Evolutionary conservation across 495 filamentous ascomycete genomes (phyloP).

Genomic region (Eremomyces bilateralis): DNA sequence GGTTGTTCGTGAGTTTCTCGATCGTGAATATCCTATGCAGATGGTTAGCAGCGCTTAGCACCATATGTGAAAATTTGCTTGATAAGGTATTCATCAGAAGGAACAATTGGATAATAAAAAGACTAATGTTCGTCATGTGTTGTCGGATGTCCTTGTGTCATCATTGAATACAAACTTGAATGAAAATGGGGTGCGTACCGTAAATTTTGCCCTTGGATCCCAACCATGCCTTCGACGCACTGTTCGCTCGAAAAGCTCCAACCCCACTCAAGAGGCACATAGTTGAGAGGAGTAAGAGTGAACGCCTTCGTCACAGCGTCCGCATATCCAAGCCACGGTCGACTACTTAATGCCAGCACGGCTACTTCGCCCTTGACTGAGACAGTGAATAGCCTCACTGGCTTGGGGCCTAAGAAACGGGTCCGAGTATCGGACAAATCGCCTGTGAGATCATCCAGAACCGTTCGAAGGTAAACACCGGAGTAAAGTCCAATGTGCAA

Average conservation of each 20-base stretch:
- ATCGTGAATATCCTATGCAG: constrained; percentile 68
- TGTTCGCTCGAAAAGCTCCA: constrained; percentile 93
- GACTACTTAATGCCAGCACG: constrained; percentile 75
- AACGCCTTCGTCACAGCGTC: constrained; percentile 65
- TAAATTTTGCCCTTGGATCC: constrained; percentile 75
- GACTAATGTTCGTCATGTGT: no score
- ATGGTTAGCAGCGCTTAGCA: not conserved
- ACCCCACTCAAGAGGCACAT: constrained; percentile 72
- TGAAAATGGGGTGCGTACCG: constrained; percentile 37
- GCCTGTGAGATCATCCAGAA: constrained; percentile 82
- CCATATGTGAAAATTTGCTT: not conserved
- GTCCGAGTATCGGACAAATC: constrained; percentile 87
- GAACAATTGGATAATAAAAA: constrained; percentile 49
- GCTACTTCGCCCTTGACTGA: constrained; percentile 65
- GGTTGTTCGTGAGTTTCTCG: constrained; percentile 64
- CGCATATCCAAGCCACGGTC: constrained; percentile 83
- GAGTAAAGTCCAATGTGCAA: constrained; percentile 90
- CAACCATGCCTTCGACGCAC: constrained; percentile 85
- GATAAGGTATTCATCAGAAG: constrained; percentile 28
- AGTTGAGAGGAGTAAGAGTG: constrained; percentile 78
- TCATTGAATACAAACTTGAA: constrained; percentile 27
- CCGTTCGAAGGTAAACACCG: constrained; percentile 83
- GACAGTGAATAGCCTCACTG: constrained; percentile 69
- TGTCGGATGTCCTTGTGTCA: no score
- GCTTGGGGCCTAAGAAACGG: constrained; percentile 76